phyloP scores from a whole-genome alignment of 371 early-diverging fungal genomes.

The Mortierella sp. region DNA sequence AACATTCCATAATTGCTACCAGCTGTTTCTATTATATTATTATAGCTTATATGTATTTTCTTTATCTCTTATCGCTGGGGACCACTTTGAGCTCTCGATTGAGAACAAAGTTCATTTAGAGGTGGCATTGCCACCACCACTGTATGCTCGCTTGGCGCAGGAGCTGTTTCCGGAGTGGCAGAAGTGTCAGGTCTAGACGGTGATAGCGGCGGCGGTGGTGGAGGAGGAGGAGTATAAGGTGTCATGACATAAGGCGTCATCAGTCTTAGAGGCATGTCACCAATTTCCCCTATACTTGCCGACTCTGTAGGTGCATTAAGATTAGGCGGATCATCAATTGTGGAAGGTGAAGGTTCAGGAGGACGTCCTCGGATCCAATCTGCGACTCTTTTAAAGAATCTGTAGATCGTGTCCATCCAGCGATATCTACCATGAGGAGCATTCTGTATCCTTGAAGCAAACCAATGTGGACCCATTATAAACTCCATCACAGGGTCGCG shows the following conservation, averaged over 20 bases:
- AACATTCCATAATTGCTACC: background rate
- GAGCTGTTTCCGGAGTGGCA: background rate
- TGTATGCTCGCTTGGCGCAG: background rate
- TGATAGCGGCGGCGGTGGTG: background rate
- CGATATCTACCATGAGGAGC: slow-evolving; percentile 10
- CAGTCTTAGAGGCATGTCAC: slow-evolving; percentile 27
- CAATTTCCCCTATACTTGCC: slow-evolving; percentile 4
- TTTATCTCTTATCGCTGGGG: background rate
- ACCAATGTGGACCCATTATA: slow-evolving; percentile 48
- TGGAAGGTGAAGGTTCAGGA: background rate
- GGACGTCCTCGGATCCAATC: slow-evolving; percentile 34
- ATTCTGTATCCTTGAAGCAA: slow-evolving; percentile 26
- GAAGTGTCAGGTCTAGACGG: background rate
- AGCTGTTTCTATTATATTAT: background rate
- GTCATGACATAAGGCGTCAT: slow-evolving; percentile 19
- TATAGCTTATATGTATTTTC: background rate
- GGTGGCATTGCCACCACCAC: background rate
- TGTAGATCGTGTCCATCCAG: slow-evolving; percentile 9
- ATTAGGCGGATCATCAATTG: background rate
- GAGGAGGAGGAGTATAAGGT: background rate
- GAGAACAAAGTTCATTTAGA: background rate
- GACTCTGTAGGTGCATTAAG: background rate
- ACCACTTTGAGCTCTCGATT: background rate
- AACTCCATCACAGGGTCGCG: slow-evolving; percentile 45
- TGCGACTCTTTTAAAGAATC: slow-evolving; percentile 8